Conservation (phyloP, 257 asterid genomes). For the Ophiorrhiza pumila region DNA sequence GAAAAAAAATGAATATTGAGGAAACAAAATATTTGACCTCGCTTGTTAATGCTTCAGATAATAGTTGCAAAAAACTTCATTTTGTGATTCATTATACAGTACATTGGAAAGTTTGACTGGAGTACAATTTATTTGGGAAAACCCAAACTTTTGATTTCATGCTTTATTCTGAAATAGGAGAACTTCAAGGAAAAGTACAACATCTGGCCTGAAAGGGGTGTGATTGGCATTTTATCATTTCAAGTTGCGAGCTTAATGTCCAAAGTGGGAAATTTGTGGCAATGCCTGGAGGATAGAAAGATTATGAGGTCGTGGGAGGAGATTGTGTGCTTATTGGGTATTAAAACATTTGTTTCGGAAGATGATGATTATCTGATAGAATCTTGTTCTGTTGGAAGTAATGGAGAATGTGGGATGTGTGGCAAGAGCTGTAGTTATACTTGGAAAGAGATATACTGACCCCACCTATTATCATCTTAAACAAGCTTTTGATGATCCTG, state of each 20-base stretch:
- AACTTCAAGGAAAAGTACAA: slow-evolving; percentile 45
- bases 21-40: too few relatives aligned
- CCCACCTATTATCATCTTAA: too few relatives aligned
- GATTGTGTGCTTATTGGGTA: slow-evolving; percentile 48
- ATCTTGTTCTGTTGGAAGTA: slow-evolving; percentile 63
- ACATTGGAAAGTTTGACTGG: neutral
- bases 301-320: slow-evolving; percentile 56
- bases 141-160: neutral
- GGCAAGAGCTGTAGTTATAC: slow-evolving; percentile 45
- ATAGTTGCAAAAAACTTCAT: too few relatives aligned
- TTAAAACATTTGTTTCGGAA: too few relatives aligned
- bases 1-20: too few relatives aligned
- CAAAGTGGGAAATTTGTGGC: slow-evolving; percentile 64
- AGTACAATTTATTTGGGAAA: neutral
- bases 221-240: too few relatives aligned
- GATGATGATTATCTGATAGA: slow-evolving; percentile 52
- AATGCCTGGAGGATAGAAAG: slow-evolving; percentile 47
- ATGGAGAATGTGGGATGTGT: slow-evolving; percentile 48
- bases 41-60: too few relatives aligned
- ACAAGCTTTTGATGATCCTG: too few relatives aligned
- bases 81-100: neutral
- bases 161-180: slow-evolving; percentile 23
- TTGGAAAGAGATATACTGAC: slow-evolving; percentile 64
- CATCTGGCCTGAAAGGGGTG: too few relatives aligned
- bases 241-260: slow-evolving; percentile 73